These are phyloP conservation scores for Takashimella tepidaria DNA, from an alignment of 1,284 basidiomycete species.

Conservation along the genomic window DNA sequence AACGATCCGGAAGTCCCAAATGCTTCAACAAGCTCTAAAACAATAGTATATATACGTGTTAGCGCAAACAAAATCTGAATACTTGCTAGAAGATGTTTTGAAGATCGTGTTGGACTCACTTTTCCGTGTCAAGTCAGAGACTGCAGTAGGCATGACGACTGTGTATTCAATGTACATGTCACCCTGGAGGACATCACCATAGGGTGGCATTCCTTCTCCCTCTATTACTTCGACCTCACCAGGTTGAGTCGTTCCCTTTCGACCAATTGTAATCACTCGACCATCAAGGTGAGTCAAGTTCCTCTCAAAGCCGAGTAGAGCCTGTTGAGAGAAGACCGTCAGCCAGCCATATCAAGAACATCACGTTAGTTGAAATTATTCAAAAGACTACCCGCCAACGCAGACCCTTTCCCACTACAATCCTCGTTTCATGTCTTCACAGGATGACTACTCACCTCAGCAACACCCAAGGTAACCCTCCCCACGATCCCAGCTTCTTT, in stretches of 20 bases:
- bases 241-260: slow-evolving; percentile 81
- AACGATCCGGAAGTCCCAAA: slow-evolving; percentile 4
- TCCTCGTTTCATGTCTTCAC: not conserved
- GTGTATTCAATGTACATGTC: slow-evolving; percentile 87
- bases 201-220: slow-evolving; percentile 84
- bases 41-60: not conserved
- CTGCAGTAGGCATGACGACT: slow-evolving; percentile 71
- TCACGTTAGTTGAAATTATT: no score
- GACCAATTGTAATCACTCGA: slow-evolving; percentile 64
- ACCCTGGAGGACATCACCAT: slow-evolving; percentile 60
- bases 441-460: slow-evolving; percentile 63
- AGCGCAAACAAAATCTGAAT: not conserved
- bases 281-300: slow-evolving; percentile 88
- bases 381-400: no score
- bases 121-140: slow-evolving; percentile 60
- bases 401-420: not conserved
- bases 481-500: slow-evolving; percentile 86
- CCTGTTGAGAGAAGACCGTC: no score
- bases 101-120: no score
- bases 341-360: no score
- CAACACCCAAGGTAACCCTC: slow-evolving; percentile 78
- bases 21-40: slow-evolving; percentile 10
- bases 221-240: slow-evolving; percentile 81
- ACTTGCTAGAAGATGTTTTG: no score
- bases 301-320: slow-evolving; percentile 51